These are phyloP conservation scores for Zygosaccharomyces lentus DNA, from an alignment of 805 yeast species.

Conservation along the genomic window DNA sequence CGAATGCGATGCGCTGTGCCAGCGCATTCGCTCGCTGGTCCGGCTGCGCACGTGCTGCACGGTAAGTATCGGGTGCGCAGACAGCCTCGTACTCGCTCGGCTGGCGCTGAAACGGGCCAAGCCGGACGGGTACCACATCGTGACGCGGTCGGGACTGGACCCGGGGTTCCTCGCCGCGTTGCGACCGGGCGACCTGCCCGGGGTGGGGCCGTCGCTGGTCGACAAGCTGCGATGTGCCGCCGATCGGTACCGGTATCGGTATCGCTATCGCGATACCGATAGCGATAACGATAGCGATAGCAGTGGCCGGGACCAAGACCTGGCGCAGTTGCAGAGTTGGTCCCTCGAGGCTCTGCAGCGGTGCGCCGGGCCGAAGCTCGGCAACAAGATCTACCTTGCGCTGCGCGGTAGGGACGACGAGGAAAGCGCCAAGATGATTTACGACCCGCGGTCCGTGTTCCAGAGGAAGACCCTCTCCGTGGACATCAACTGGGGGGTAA, in stretches of 20 bases:
- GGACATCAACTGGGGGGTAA: slow-evolving; percentile 87
- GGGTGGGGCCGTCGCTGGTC: slow-evolving; percentile 53
- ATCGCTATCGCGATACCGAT: no score
- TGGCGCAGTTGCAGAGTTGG: slow-evolving; percentile 3
- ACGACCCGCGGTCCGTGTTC: slow-evolving; percentile 43
- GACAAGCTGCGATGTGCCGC: slow-evolving; percentile 38
- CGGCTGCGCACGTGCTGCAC: slow-evolving; percentile 49
- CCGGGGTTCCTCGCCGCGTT: slow-evolving; percentile 28
- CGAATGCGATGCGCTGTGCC: slow-evolving; percentile 21
- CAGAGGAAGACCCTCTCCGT: slow-evolving; percentile 75
- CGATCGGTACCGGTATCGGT: no score
- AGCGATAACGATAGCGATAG: slow-evolving; percentile 8
- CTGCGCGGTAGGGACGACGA: slow-evolving; percentile 67
- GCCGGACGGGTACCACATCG: slow-evolving; percentile 60
- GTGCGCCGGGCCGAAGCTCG: slow-evolving; percentile 65
- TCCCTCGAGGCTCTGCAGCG: slow-evolving; percentile 25
- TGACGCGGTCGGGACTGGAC: slow-evolving; percentile 38
- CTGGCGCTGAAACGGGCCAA: slow-evolving; percentile 70
- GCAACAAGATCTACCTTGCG: slow-evolving; percentile 54
- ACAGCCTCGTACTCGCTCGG: slow-evolving; percentile 73
- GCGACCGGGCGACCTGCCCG: slow-evolving; percentile 48
- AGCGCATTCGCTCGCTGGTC: slow-evolving; percentile 38
- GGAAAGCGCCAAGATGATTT: slow-evolving; percentile 46
- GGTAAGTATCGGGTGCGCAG: slow-evolving; percentile 76
- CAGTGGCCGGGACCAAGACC: slow-evolving; percentile 1